Evolutionary conservation across 352 stramenopile species (phyloP).

Genomic region (Phytophthora boehmeriae): DNA sequence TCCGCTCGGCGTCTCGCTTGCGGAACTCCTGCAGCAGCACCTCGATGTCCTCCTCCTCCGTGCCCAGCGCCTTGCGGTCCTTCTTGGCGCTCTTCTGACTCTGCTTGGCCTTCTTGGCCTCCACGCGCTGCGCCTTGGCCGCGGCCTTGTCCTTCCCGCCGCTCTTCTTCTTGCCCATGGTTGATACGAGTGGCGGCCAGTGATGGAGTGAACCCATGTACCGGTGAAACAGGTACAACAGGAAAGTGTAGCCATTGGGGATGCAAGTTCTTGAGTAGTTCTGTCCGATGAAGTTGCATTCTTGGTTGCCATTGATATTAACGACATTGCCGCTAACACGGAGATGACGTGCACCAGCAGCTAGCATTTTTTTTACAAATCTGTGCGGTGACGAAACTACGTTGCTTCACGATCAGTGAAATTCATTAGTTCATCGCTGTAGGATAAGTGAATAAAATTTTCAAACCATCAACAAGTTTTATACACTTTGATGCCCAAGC

Average conservation of each 20-base stretch:
- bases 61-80: conserved; percentile 73
- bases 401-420: too few species aligned
- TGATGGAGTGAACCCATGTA: neutral
- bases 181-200: neutral
- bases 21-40: conserved; percentile 82
- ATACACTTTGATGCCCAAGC: too few species aligned
- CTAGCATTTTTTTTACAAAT: too few species aligned
- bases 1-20: conserved; percentile 72
- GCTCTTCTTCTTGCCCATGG: conserved; percentile 78
- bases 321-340: too few species aligned
- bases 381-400: too few species aligned
- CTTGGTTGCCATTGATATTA: too few species aligned
- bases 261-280: too few species aligned
- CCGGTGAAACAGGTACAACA: neutral
- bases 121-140: conserved; percentile 73
- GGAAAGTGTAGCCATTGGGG: conserved; percentile 4
- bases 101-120: conserved; percentile 89
- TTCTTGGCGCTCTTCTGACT: conserved; percentile 76
- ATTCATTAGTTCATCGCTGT: too few species aligned
- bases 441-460: too few species aligned
- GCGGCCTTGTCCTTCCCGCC: conserved; percentile 73
- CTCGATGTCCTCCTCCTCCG: conserved; percentile 86
- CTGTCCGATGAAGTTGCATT: too few species aligned
- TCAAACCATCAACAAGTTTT: too few species aligned
- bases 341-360: too few species aligned